Base-by-base conservation (phyloP, 139 green algal genomes). In the Coelastrella sp. region DNA sequence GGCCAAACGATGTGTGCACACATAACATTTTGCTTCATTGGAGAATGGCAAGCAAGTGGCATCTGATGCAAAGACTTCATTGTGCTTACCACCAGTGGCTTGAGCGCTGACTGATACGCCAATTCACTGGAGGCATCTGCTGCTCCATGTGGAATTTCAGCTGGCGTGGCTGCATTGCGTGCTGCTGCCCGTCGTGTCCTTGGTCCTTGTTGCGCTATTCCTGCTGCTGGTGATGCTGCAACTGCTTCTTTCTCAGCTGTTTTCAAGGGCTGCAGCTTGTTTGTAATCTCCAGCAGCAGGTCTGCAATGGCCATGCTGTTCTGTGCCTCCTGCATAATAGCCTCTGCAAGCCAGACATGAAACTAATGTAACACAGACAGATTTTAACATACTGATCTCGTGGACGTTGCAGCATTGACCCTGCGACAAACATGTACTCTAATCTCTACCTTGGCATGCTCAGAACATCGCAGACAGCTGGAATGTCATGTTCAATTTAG, bases 291-390 rank as follows among this genome's bases (percentile, higher is more conserved):
- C 5, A 90, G 48, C 32, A 94, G 57, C 6, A 83, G 74, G 15
- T 88, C 64, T 27, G 91, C 91, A 66, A 93, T 87, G 9, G 48
- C n/a, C 67, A 86, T 64, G 53, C 71, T 85, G 40, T 23, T n/a
- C 50, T 45, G 66, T 34, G 80, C 67, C 38, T 86, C 48, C 3
- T 37, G 37, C 8, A 77, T 11, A 23, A 74, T 8, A 30, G 48
- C 80, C 80, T 86, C 80, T 69, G 80, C 50, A 38, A 43, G 27
- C 2, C 2, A 81, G 17, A 35, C 45, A 43, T 9, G 19, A 60
- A 72, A 11, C 51, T 59, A 11, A 45, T 68, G 25, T 37, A 79
- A 15, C 11, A 57, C 45, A 57, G 45, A 57, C 45, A 57, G 11
- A 13, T 13, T 13, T 57, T 57, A 57, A 13, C 11, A 23, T 57